Evolutionary conservation across 176 grass and related monocot species (phyloP), one percentile per base, ranked within the genome.

Genomic region (Avena atlantica): DNA sequence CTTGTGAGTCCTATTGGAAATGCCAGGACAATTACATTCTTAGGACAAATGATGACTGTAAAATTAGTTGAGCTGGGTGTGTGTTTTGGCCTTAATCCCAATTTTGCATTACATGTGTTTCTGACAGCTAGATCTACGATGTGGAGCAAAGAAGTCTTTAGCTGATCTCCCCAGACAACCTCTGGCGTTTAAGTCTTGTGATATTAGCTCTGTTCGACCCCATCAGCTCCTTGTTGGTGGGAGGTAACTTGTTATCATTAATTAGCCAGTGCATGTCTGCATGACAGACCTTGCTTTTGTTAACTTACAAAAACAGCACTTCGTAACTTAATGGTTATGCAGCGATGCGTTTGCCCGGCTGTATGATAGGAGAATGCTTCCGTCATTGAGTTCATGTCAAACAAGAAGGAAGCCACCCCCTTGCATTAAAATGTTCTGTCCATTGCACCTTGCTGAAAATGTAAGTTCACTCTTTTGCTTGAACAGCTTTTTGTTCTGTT

Each of bases 331-430:
- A 78, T 91, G 20, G 76, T 86, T 78, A 40, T 88, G 64, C 83
- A 98, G 97, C 10, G 97, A 98, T 83, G 89, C 90, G 47, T 96
- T 98, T 93, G 90, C 88, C 56, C 92, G 97, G 23, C 62, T 98
- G 36, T 98, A 96, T 11, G 97, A 98, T 91, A 88, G 97, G 73
- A 98, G 97, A 91, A 96, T 98, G 93, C 90, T 98, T 86, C 90
- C 93, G 0, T 87, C 92, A 63, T 88, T 94, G 84, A 94, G 93
- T 24, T 94, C 97, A 75, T 94, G 92, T 84, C 92, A 88, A 83
- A 87, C 49, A 51, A 89, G 86, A 92, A 87, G 73, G 64, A 88
- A 92, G 73, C 85, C 92, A 4, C 94, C 94, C 8, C 92, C 90
- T 85, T 96, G 92, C 86, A 66, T 98, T 86, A 91, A 92, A 81